These are phyloP conservation scores for Xanthoconium separans DNA, from an alignment of 1,284 basidiomycete species.

Conservation along the genomic window DNA sequence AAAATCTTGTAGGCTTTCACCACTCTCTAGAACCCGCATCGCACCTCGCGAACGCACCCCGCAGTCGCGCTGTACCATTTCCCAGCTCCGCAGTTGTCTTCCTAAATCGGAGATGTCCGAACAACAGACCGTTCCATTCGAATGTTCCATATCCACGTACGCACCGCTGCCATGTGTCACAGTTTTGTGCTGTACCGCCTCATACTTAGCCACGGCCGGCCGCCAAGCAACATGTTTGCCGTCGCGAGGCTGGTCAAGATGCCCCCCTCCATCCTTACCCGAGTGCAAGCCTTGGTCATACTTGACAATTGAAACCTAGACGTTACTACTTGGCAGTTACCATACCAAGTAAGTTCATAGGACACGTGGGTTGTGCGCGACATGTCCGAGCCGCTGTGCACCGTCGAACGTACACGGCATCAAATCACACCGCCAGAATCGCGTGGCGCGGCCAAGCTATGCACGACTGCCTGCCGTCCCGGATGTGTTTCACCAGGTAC, in stretches of 20 bases:
- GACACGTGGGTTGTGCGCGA: too few relatives aligned
- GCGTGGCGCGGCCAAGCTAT: not conserved
- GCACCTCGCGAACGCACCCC: not conserved
- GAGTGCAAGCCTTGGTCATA: too few relatives aligned
- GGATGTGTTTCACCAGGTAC: not conserved
- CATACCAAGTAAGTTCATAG: too few relatives aligned
- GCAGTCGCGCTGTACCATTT: not conserved
- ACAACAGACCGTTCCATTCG: conserved; percentile 22
- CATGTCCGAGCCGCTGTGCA: too few relatives aligned
- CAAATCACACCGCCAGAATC: not conserved
- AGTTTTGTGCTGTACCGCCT: conserved; percentile 15
- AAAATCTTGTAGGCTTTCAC: not conserved
- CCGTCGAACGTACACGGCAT: too few relatives aligned
- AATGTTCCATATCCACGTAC: conserved; percentile 26
- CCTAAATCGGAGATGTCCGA: conserved; percentile 20
- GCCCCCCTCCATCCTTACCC: too few relatives aligned
- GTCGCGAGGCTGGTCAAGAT: not conserved
- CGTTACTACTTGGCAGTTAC: too few relatives aligned
- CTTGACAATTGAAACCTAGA: too few relatives aligned
- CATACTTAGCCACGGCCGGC: not conserved
- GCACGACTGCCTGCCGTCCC: not conserved
- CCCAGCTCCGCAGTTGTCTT: not conserved
- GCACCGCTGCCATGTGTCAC: conserved; percentile 8
- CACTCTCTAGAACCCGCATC: not conserved
- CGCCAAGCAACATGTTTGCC: not conserved